These are phyloP conservation scores for Scutellaria barbata DNA, from an alignment of 257 asterid species.

Conservation along the genomic window DNA sequence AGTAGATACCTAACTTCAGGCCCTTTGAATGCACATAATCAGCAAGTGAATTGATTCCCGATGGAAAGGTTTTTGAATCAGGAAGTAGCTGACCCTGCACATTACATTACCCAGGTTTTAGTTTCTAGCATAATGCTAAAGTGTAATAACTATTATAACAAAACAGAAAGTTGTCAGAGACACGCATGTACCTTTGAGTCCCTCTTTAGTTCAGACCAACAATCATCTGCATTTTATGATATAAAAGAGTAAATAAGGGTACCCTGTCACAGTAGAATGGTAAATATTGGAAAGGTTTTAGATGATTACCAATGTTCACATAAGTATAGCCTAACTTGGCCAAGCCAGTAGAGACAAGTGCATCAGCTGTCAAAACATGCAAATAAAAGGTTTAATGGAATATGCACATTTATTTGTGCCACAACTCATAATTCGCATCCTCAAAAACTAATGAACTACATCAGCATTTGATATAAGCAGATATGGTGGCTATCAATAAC, in stretches of 20 bases:
- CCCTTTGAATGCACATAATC: slow-evolving; percentile 92
- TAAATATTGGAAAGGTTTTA: slow-evolving; percentile 16
- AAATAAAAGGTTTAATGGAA: slow-evolving; percentile 25
- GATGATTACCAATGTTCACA: slow-evolving; percentile 75
- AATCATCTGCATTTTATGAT: slow-evolving; percentile 73
- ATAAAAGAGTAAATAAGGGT: slow-evolving; percentile 31
- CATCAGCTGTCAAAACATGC: slow-evolving; percentile 69
- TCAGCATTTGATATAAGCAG: too few species aligned
- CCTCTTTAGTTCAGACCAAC: slow-evolving; percentile 77
- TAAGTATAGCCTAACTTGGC: slow-evolving; percentile 78
- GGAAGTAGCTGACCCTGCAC: slow-evolving; percentile 79
- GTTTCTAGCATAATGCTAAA: slow-evolving; percentile 19
- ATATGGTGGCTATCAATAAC: too few species aligned
- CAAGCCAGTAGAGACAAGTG: slow-evolving; percentile 85
- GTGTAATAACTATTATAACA: slow-evolving; percentile 8
- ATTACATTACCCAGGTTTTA: slow-evolving; percentile 30
- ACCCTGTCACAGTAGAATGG: slow-evolving; percentile 10
- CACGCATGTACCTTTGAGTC: slow-evolving; percentile 56
- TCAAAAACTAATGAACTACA: too few species aligned
- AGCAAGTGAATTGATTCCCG: slow-evolving; percentile 86
- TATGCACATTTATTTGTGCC: too few species aligned
- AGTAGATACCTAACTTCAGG: slow-evolving; percentile 92
- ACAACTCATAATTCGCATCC: not conserved
- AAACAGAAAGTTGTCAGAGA: slow-evolving; percentile 23
- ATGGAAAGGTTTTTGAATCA: slow-evolving; percentile 73